These are phyloP conservation scores for Bimuria novae-zelandiae DNA, from an alignment of 2,329 filamentous ascomycete species.

Conservation along the genomic window DNA sequence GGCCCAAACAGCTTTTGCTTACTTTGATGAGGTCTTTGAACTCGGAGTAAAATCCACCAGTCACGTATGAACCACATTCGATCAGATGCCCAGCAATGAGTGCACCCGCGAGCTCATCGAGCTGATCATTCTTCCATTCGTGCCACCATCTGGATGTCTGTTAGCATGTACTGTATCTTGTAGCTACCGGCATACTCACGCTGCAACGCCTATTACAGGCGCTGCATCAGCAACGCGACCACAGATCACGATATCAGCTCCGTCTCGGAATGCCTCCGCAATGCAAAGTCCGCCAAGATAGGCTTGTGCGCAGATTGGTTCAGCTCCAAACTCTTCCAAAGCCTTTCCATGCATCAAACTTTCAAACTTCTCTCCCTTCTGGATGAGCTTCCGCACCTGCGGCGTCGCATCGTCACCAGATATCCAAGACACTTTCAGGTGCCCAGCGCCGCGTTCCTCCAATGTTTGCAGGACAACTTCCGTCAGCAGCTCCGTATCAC, in stretches of 20 bases:
- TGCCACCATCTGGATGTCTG: conserved; percentile 54
- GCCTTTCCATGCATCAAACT: conserved; percentile 47
- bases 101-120: conserved; percentile 37
- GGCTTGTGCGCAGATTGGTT: conserved; percentile 11
- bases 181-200: background rate
- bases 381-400: conserved; percentile 40
- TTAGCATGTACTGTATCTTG: background rate
- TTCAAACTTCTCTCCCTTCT: conserved; percentile 44
- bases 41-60: conserved; percentile 42
- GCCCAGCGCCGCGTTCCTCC: background rate
- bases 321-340: conserved; percentile 22
- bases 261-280: conserved; percentile 8
- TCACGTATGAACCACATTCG: conserved; percentile 45
- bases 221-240: conserved; percentile 30
- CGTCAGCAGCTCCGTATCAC: conserved; percentile 7
- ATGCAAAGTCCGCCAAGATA: conserved; percentile 13
- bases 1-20: background rate
- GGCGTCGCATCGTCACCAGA: conserved; percentile 23
- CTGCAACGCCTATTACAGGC: conserved; percentile 10
- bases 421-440: conserved; percentile 9
- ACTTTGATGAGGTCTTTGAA: conserved; percentile 43
- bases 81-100: conserved; percentile 49
- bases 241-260: conserved; percentile 19
- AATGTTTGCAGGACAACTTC: conserved; percentile 6
- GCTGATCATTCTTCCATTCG: conserved; percentile 50